Base-by-base conservation (phyloP, 495 filamentous ascomycete species). In the Ascobolus immersus region DNA sequence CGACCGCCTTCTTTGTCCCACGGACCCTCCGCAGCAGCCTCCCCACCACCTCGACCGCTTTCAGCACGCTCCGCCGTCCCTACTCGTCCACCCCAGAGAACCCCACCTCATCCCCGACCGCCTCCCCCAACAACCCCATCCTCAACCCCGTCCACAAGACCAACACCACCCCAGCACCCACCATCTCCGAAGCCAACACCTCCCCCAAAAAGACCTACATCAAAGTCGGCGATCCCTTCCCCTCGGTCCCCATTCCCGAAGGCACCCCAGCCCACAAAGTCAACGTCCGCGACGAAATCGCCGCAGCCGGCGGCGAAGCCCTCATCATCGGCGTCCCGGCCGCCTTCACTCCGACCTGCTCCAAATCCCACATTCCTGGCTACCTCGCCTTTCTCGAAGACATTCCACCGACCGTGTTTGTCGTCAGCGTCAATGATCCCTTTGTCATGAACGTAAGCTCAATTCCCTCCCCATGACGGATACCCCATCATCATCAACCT, bases 391-490 rank as follows among this genome's bases (percentile, higher is more conserved):
- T 77, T 28, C 73, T 70, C 57, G 60, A 69, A 32, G 78, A 73
- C 9, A 78, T 84, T 32, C 49, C 67, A 30, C n/a, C 11, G n/a
- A 13, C 28, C 11, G 73, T 84, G 25, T 89, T 84, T 40, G 79
- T 93, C 17, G 71, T 96, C 32, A 63, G 71, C 17, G 80, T 93
- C 51, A 96, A 96, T 55, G 86, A 96, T 52, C 67, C 81, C 18
- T 93, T 94, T 54, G 86, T 93, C 10, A 48, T 38, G 69, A 89
- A 65, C 58, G 75, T 55, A 12, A 12, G 14, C 26, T 34, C 20
- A 23, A 21, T 37, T 11, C 15, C 14, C 9, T 31, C n/a, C 14
- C 28, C 28, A 31, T 31, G 12, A 17, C 15, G 17, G 18, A 10
- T 5, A n/a, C 14, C 18, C 4, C 28, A 31, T 31, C 10, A 2